These are phyloP conservation scores for Malassezia brasiliensis DNA, from an alignment of 1,284 basidiomycete genomes.

Conservation along the genomic window DNA sequence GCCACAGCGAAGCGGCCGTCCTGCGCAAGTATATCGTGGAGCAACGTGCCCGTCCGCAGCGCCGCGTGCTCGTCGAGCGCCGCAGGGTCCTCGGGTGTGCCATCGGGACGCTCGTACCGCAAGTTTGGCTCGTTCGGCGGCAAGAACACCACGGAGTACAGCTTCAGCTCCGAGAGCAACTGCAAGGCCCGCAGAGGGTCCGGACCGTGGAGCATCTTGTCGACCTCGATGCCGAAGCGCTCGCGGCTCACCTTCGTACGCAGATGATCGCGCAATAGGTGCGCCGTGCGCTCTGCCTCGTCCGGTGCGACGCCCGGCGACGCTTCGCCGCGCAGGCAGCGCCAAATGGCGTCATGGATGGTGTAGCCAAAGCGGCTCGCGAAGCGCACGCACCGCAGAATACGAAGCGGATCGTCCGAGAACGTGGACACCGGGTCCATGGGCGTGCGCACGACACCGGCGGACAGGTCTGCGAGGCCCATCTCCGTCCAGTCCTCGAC, in stretches of 20 bases:
- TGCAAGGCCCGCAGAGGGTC: constrained; percentile 31
- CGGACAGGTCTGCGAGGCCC: constrained; percentile 73
- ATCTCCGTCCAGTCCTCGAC: constrained; percentile 82
- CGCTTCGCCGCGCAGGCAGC: constrained; percentile 21
- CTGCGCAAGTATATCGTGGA: constrained; percentile 16
- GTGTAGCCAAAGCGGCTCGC: constrained; percentile 77
- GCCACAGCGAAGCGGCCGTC: constrained; percentile 18
- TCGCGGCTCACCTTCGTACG: constrained; percentile 43
- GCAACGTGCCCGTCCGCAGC: constrained; percentile 5
- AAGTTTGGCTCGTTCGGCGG: constrained; percentile 9
- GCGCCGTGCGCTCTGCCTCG: constrained; percentile 19
- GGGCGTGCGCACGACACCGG: constrained; percentile 77
- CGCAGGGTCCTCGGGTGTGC: neutral
- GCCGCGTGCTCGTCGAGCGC: constrained; percentile 2
- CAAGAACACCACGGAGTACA: constrained; percentile 35
- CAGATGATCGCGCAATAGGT: constrained; percentile 52
- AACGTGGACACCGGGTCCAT: constrained; percentile 79
- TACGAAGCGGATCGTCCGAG: constrained; percentile 81
- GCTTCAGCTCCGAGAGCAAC: constrained; percentile 30
- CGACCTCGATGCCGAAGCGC: constrained; percentile 47
- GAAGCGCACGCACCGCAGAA: constrained; percentile 83
- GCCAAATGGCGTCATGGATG: constrained; percentile 62
- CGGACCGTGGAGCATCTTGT: constrained; percentile 47
- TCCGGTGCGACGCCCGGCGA: neutral
- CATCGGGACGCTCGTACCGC: neutral